phyloP scores from a whole-genome alignment of 495 filamentous ascomycete genomes.

The Jackrogersella minutella region DNA sequence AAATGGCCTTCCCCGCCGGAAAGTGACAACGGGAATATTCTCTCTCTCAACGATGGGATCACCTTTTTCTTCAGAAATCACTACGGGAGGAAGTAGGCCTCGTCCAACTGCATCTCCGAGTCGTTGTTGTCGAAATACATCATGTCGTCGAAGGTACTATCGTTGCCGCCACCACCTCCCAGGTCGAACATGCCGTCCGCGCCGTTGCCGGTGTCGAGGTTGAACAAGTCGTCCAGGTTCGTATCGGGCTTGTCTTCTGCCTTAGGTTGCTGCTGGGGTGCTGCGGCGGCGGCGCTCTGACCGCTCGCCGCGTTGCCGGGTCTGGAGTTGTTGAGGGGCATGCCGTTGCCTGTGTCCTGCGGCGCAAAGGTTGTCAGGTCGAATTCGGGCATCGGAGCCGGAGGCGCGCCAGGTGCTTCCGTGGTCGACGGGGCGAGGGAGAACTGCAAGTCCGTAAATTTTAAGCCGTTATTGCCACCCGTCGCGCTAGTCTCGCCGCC shows the following conservation, averaged over 20 bases:
- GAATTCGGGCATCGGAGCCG: constrained; percentile 44
- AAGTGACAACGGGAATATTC: too few species aligned
- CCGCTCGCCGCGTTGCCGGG: constrained; percentile 19
- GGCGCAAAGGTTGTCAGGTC: constrained; percentile 44
- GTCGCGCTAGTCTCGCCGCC: background rate
- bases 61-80: too few species aligned
- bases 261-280: constrained; percentile 27
- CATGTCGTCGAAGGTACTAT: constrained; percentile 54
- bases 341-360: constrained; percentile 19
- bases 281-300: constrained; percentile 6
- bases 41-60: too few species aligned
- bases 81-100: constrained; percentile 40
- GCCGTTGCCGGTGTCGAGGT: constrained; percentile 40
- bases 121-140: constrained; percentile 50
- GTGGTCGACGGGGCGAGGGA: constrained; percentile 48
- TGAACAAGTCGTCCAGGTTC: constrained; percentile 52
- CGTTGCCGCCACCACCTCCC: constrained; percentile 45
- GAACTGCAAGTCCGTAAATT: constrained; percentile 58
- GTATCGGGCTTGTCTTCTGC: constrained; percentile 39
- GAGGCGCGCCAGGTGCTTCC: constrained; percentile 37
- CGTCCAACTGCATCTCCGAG: constrained; percentile 51
- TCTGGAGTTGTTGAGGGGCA: constrained; percentile 24
- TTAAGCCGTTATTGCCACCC: constrained; percentile 18
- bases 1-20: too few species aligned
- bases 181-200: constrained; percentile 51